phyloP scores from a whole-genome alignment of 805 yeast species.

The Yarrowia hollandica region DNA sequence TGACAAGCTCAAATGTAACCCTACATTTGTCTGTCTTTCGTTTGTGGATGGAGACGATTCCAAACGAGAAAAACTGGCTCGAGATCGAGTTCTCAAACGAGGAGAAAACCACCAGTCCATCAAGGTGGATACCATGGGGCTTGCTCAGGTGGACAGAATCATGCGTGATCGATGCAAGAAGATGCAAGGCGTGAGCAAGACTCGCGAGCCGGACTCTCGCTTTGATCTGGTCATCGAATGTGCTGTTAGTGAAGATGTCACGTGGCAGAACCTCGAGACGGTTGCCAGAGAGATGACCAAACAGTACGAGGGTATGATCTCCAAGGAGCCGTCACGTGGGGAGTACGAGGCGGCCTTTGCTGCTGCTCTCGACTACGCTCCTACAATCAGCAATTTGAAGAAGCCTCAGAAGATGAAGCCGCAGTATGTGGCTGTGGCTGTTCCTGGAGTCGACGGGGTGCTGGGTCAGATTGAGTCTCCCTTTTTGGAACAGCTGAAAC shows the following conservation, averaged over 20 bases:
- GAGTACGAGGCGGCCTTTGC: constrained; percentile 51
- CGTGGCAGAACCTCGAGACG: constrained; percentile 51
- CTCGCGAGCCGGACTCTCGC: constrained; percentile 55
- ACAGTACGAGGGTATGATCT: constrained; percentile 49
- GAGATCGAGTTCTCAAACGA: constrained; percentile 58
- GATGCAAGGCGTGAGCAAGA: constrained; percentile 58
- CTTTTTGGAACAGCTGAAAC: neutral
- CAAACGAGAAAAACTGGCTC: constrained; percentile 51
- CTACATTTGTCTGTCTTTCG: constrained; percentile 64
- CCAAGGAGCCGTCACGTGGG: constrained; percentile 46
- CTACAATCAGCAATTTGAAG: constrained; percentile 48
- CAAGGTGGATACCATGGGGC: constrained; percentile 51
- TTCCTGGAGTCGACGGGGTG: constrained; percentile 33
- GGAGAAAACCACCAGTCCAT: constrained; percentile 92
- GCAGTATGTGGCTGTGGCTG: constrained; percentile 48
- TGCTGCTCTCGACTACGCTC: constrained; percentile 55
- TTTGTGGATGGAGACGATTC: constrained; percentile 42
- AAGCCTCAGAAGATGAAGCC: constrained; percentile 30
- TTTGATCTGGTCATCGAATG: constrained; percentile 65
- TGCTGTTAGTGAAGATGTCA: constrained; percentile 48
- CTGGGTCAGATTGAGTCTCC: neutral
- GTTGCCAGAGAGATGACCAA: constrained; percentile 46
- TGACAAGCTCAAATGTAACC: constrained; percentile 44
- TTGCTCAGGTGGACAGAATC: constrained; percentile 54
- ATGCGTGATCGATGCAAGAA: constrained; percentile 73